Evolutionary conservation across 768 basidiomycete species (phyloP).

Genomic region (Thelephora aurantiotincta): DNA sequence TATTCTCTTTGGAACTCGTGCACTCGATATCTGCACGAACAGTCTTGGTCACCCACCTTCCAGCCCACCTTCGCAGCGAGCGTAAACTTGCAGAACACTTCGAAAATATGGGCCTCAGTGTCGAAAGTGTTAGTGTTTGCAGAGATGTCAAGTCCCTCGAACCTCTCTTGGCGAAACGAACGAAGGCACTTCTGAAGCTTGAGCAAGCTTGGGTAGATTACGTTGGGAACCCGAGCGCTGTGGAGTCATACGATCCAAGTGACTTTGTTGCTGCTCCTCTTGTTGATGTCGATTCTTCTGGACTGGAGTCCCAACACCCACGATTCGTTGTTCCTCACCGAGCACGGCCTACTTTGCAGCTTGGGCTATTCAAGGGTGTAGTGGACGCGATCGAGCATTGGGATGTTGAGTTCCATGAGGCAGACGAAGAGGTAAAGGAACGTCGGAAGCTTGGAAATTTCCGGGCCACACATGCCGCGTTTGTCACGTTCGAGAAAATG

Average conservation of each 20-base stretch:
- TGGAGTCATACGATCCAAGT: slow-evolving; percentile 67
- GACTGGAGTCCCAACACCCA: slow-evolving; percentile 36
- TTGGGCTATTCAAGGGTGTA: slow-evolving; percentile 57
- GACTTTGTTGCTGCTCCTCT: slow-evolving; percentile 36
- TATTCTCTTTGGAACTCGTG: slow-evolving; percentile 88
- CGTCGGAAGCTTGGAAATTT: slow-evolving; percentile 61
- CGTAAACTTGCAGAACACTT: slow-evolving; percentile 85
- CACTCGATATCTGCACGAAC: slow-evolving; percentile 92
- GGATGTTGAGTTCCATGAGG: slow-evolving; percentile 63
- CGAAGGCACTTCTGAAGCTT: slow-evolving; percentile 62
- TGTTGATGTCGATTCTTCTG: slow-evolving; percentile 34
- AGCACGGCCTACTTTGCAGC: slow-evolving; percentile 61
- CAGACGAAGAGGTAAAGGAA: slow-evolving; percentile 73
- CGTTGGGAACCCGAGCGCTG: slow-evolving; percentile 85
- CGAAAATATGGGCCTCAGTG: slow-evolving; percentile 72
- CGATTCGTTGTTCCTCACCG: slow-evolving; percentile 65
- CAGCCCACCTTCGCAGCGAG: slow-evolving; percentile 75
- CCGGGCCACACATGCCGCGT: slow-evolving; percentile 72
- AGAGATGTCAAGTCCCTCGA: slow-evolving; percentile 70
- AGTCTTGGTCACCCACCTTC: slow-evolving; percentile 75
- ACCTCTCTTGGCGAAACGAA: slow-evolving; percentile 61
- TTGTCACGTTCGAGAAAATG: slow-evolving; percentile 95
- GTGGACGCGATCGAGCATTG: slow-evolving; percentile 88
- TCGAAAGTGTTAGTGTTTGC: slow-evolving; percentile 87
- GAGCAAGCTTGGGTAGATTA: slow-evolving; percentile 84